Base-by-base conservation (phyloP, 768 basidiomycete genomes). In the Russula olivacea region DNA sequence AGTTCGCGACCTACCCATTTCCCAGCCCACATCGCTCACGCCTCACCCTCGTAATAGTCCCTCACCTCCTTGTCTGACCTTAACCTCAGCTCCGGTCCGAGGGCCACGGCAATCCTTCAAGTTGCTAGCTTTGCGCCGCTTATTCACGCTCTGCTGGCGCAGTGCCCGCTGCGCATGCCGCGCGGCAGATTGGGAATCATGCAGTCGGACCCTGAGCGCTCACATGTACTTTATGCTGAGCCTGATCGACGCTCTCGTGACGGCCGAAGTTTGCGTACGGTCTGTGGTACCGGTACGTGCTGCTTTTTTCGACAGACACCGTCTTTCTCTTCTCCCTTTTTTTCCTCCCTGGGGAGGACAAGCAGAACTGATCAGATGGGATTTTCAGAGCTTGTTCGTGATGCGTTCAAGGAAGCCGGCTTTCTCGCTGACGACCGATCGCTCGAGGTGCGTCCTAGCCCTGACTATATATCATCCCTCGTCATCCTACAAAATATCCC, bases 41-140 rank as follows among this genome's bases (percentile, higher is more conserved):
- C 71, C 72, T 91, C 61, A 91, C 89, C 0, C 74, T 91, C 2
- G 87, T 89, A 1, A 87, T 91, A 85, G 74, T 1, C 80, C 58
- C n/a, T n/a, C n/a, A n/a, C n/a, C 19, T 55, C 41, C 19, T 30
- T 7, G 30, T 30, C 30, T 4, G 30, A 30, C 30, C 30, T 25
- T 21, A 17, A 32, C 17, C 2, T 1, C 11, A n/a, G n/a, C 60
- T n/a, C 65, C 65, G 23, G 55, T 66, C 28, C 55, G 74, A n/a
- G n/a, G n/a, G n/a, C n/a, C n/a, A 12, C 74, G 74, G 62, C 72
- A 76, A 58, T 63, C 68, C 74, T 74, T 64, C 72, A 76, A 58
- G 63, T 68, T 25, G 67, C n/a, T n/a, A 23, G 4, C 70, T 77
- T 19, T 72, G 71, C 74, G 3, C 65, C 83, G 4, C 74, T 38